Evolutionary conservation across 139 green algal genomes (phyloP).

Genomic region (Eudorina sp.): DNA sequence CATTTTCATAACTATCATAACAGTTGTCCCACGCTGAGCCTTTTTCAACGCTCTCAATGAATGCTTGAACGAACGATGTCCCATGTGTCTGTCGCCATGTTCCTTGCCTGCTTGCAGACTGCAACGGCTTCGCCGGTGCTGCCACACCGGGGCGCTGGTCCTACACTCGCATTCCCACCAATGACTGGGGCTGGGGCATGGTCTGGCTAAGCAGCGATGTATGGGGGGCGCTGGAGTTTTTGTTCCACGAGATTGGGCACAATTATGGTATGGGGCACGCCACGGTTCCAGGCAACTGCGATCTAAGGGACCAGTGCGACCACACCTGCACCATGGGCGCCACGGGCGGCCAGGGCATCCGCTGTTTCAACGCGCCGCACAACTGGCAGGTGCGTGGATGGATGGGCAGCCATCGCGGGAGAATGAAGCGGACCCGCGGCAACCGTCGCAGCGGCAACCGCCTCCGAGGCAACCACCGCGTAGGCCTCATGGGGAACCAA

Average conservation of each 20-base stretch:
- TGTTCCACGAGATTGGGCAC: constrained; percentile 10
- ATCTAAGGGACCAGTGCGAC: not conserved
- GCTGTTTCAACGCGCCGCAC: constrained; percentile 2
- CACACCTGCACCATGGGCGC: constrained; percentile 3
- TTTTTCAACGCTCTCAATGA: no score
- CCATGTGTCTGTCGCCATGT: no score
- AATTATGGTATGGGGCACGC: not conserved
- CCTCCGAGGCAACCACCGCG: no score
- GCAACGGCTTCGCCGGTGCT: not conserved
- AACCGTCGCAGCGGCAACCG: no score
- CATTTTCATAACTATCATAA: no score
- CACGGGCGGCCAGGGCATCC: constrained; percentile 1
- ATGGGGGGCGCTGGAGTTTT: not conserved
- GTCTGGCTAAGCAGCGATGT: not conserved
- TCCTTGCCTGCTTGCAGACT: not conserved
- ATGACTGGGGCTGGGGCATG: not conserved
- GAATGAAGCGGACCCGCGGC: no score
- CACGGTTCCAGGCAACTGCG: not conserved
- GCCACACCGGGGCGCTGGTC: not conserved
- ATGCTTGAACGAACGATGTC: no score
- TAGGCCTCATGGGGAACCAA: no score
- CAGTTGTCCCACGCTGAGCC: no score
- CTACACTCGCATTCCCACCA: not conserved
- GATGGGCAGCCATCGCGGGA: no score
- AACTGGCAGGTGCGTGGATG: not conserved